A percentile compares a stretch with the other conserved stretches of the same genome.
Evolutionary conservation across 352 stramenopile species (phyloP).

Genomic region (Pythium aphanidermatum): DNA sequence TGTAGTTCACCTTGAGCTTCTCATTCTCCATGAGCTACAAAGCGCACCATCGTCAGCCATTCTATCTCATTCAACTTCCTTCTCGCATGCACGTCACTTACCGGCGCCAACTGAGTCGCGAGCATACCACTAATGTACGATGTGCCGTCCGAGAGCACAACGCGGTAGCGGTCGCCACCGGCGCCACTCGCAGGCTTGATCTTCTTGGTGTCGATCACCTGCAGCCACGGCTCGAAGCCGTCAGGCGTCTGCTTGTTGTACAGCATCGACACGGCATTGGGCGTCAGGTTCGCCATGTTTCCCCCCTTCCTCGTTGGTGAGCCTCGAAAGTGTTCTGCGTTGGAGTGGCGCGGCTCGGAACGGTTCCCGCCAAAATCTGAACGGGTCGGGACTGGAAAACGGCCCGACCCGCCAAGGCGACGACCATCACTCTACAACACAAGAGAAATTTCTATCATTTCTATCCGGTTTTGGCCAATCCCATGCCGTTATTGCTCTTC

Average conservation of each 20-base stretch:
- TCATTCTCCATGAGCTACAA: slow-evolving; percentile 75
- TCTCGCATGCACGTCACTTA: slow-evolving; percentile 18
- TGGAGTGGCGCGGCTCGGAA: too few species aligned
- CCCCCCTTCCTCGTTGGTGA: slow-evolving; percentile 1
- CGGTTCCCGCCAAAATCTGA: too few species aligned
- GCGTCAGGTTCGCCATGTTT: slow-evolving; percentile 78
- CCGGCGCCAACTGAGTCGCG: slow-evolving; percentile 69
- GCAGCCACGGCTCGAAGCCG: slow-evolving; percentile 82
- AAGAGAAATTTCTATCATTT: too few species aligned
- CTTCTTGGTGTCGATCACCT: slow-evolving; percentile 87
- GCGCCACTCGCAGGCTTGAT: slow-evolving; percentile 74
- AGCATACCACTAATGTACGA: slow-evolving; percentile 87
- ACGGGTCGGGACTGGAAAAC: too few species aligned
- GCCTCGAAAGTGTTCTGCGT: too few species aligned
- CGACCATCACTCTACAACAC: too few species aligned
- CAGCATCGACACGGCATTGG: slow-evolving; percentile 81
- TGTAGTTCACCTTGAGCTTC: slow-evolving; percentile 76
- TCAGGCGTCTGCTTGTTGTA: slow-evolving; percentile 79
- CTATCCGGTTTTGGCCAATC: too few species aligned
- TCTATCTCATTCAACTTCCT: not conserved
- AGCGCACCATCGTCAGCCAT: not conserved
- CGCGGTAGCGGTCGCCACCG: slow-evolving; percentile 71
- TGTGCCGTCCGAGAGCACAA: slow-evolving; percentile 75
- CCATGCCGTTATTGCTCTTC: too few species aligned
- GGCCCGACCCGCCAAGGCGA: too few species aligned